Base-by-base conservation (phyloP, 2,329 filamentous ascomycete genomes). In the Sphaerostilbella broomeana region DNA sequence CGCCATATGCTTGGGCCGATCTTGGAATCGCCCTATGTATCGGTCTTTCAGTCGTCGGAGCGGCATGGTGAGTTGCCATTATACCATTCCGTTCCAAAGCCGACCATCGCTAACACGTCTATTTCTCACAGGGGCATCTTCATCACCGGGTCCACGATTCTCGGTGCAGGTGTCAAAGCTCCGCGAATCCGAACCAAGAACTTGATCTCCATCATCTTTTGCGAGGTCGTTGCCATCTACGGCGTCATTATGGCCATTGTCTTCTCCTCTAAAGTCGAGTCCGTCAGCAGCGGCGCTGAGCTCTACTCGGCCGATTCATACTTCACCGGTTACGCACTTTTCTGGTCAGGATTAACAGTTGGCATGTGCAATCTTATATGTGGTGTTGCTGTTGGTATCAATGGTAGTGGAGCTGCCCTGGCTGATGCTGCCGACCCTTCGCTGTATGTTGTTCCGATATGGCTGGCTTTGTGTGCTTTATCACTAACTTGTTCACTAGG, bases 221-320 rank as follows among this genome's bases (percentile, higher is more conserved):
- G 92, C 72, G 92, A 98, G 70, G 92, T 98, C 59, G 92, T 98
- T 57, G 92, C 92, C 65, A 98, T 98, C 65, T 98, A 98, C 75
- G 94, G 94, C 56, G 90, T 98, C 67, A 98, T 98, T 69, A 98
- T 98, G 88, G 84, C 89, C 55, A 98, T 98, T 62, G 85, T 98
- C 56, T 97, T 97, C 71, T 94, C 89, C 30, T 77, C 89, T 46
- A 94, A 95, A 66, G 69, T 98, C 53, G 75, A 77, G 53, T 63
- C 73, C 40, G 75, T 92, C 20, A 59, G 70, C 29, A 59, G 70
- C 29, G 73, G 74, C 41, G 76, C 81, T 26, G 72, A 74, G 13
- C 64, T 88, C 20, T 84, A 83, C 67, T 83, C 83, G 10, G 79
- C 76, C 37, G 79, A 78, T 60, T 86, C 87, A 57, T 92, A 90